Evolutionary conservation across 2,329 filamentous ascomycete species (phyloP).

Genomic region (Aspergillus latus): DNA sequence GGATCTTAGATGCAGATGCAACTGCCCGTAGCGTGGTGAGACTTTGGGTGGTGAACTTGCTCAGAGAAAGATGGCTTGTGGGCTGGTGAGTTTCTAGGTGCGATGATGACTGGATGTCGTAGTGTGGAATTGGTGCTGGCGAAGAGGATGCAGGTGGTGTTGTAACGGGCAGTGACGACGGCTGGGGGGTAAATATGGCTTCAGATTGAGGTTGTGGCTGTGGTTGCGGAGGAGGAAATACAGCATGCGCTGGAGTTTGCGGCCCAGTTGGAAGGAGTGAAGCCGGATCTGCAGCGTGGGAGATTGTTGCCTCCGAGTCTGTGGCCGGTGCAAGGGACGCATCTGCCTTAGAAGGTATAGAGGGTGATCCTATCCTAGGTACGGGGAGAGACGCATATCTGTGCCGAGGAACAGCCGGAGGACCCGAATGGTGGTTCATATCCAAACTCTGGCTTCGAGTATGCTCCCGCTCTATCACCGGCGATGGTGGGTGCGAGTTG

Average conservation of each 20-base stretch:
- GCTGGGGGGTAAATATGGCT: too few species aligned
- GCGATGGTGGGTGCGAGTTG: not conserved
- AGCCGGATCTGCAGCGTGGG: not conserved
- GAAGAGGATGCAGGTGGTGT: too few species aligned
- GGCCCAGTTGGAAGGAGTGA: not conserved
- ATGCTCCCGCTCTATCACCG: not conserved
- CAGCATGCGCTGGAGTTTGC: not conserved
- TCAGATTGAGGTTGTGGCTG: too few species aligned
- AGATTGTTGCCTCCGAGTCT: too few species aligned
- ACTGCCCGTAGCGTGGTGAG: not conserved
- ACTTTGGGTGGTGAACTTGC: too few species aligned
- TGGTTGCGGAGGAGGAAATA: not conserved
- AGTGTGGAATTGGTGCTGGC: too few species aligned
- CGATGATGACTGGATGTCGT: too few species aligned
- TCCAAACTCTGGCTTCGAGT: not conserved
- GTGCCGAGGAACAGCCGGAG: not conserved
- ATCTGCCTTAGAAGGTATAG: not conserved
- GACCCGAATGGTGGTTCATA: not conserved
- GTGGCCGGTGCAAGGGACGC: not conserved
- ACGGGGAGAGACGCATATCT: too few species aligned
- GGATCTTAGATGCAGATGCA: not conserved
- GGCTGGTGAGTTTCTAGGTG: too few species aligned
- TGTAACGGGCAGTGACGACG: too few species aligned
- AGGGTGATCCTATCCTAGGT: too few species aligned
- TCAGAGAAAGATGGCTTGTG: too few species aligned